Evolutionary conservation across 2,329 filamentous ascomycete genomes (phyloP), one percentile per base, ranked within the genome.

Genomic region (Escovopsis sp.): DNA sequence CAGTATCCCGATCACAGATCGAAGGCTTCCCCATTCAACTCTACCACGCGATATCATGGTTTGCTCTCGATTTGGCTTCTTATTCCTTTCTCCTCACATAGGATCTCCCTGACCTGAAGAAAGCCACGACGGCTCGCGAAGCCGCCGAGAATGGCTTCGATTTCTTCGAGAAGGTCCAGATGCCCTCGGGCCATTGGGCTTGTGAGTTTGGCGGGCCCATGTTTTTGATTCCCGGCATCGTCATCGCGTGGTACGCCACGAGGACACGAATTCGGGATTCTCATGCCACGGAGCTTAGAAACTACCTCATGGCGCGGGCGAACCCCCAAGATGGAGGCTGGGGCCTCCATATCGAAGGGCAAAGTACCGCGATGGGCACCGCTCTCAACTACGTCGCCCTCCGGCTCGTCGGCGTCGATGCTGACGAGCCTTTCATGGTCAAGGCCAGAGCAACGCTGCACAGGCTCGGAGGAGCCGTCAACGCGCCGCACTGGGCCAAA

Each of bases 141-240:
- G 67, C 84, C 4, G 85, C 84, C 3, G 65, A 69, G 40, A 98
- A 98, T 60, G 86, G 80, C 27, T 68, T 96, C 36, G 64, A 72
- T 4, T 96, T 94, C 64, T 94, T 92, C 62, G 82, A 87, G 38
- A 72, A 88, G 43, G 71, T 96, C 17, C 90, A 98, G 55, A 68
- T 94, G 1, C 76, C 79, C 12, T 79, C 84, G 1, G 90, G 90
- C 5, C 84, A 94, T 51, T 98, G 90, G 90, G 90, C 70, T 5
- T 96, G 88, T 61, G 90, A 98, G 55, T 98, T 98, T 61, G 90
- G 90, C 36, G 90, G 90, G 0, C 90, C 90, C 4, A 88, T 94
- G 83, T 98, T 98, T 52, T 70, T 96, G 27, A 66, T 96, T 1
- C 85, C 88, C 0, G 84, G 88, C 31, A 55, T 94, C 16, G 75